These are phyloP conservation scores for Ogataea philodendri DNA, from an alignment of 805 yeast genomes.

Conservation along the genomic window DNA sequence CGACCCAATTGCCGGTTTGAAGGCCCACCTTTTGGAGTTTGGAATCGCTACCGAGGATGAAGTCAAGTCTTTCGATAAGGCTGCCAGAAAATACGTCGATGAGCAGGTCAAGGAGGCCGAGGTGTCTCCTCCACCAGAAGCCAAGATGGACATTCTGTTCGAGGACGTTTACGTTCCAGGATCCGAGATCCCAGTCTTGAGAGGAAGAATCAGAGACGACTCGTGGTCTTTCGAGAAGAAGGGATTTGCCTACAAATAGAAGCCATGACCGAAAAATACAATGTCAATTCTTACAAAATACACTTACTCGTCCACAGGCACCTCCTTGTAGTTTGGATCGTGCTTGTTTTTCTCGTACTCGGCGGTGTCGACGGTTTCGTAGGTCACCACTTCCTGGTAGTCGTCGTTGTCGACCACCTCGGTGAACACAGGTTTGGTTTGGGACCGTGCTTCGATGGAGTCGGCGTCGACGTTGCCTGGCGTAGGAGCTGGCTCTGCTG, in stretches of 20 bases:
- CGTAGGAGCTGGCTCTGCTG: no score
- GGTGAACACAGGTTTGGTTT: conserved; percentile 32
- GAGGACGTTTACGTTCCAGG: conserved; percentile 97
- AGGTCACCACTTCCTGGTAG: conserved; percentile 37
- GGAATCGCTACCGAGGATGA: conserved; percentile 91
- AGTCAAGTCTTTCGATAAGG: conserved; percentile 91
- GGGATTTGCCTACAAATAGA: conserved; percentile 39
- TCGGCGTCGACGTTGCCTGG: conserved; percentile 24
- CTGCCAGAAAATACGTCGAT: conserved; percentile 92
- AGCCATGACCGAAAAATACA: conserved; percentile 6
- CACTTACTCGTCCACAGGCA: conserved; percentile 22
- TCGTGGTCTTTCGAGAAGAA: conserved; percentile 60
- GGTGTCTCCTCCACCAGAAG: conserved; percentile 92
- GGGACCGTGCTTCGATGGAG: conserved; percentile 20
- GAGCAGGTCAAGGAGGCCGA: conserved; percentile 94
- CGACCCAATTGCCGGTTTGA: conserved; percentile 96
- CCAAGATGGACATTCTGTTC: conserved; percentile 88
- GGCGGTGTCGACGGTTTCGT: conserved; percentile 48
- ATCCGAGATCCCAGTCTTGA: conserved; percentile 83
- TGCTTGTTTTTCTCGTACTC: conserved; percentile 45
- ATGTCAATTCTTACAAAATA: conserved; percentile 11
- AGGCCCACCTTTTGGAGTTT: conserved; percentile 78
- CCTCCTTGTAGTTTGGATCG: conserved; percentile 50
- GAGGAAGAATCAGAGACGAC: conserved; percentile 97
- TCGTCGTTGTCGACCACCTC: conserved; percentile 31